Percentiles rank a stretch among this genome's conserved stretches.
phyloP scores from a whole-genome alignment of 176 grass and related monocot genomes.

The Pharus latifolius region DNA sequence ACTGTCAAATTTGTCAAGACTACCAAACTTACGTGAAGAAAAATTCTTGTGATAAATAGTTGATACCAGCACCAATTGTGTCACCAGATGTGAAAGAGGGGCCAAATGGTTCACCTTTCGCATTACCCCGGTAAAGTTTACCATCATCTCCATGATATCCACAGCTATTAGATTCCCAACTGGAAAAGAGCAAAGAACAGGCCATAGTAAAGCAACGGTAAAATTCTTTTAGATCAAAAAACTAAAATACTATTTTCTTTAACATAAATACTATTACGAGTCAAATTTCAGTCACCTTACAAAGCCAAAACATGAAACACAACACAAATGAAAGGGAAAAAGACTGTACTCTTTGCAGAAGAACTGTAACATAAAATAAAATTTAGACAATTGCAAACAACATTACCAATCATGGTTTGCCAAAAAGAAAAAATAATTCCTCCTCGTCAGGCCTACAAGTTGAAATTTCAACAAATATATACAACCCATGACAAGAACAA shows the following conservation, averaged over 20 bases:
- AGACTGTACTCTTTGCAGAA: neutral
- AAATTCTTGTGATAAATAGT: slow-evolving; percentile 67
- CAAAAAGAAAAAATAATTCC: neutral
- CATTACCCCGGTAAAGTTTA: slow-evolving; percentile 46
- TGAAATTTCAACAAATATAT: neutral
- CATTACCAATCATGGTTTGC: neutral
- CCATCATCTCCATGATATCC: slow-evolving; percentile 97
- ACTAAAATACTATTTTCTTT: neutral
- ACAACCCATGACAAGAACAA: too few relatives aligned
- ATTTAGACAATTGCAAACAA: neutral
- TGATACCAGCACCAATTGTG: slow-evolving; percentile 80
- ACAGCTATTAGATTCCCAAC: slow-evolving; percentile 83
- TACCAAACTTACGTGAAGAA: slow-evolving; percentile 91
- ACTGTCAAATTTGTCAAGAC: neutral
- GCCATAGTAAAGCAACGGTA: neutral
- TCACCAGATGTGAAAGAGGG: slow-evolving; percentile 89
- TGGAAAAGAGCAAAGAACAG: slow-evolving; percentile 30
- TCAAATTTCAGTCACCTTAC: slow-evolving; percentile 17
- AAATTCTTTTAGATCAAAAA: neutral
- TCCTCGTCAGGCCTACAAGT: neutral
- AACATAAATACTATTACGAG: too few relatives aligned
- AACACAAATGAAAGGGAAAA: neutral
- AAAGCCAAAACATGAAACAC: too few relatives aligned
- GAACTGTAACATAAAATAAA: neutral
- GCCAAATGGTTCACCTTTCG: slow-evolving; percentile 66